Percentiles rank a stretch among this genome's conserved stretches.
phyloP scores from a whole-genome alignment of 345 rosid species.

The Eucalyptus tenuipes region DNA sequence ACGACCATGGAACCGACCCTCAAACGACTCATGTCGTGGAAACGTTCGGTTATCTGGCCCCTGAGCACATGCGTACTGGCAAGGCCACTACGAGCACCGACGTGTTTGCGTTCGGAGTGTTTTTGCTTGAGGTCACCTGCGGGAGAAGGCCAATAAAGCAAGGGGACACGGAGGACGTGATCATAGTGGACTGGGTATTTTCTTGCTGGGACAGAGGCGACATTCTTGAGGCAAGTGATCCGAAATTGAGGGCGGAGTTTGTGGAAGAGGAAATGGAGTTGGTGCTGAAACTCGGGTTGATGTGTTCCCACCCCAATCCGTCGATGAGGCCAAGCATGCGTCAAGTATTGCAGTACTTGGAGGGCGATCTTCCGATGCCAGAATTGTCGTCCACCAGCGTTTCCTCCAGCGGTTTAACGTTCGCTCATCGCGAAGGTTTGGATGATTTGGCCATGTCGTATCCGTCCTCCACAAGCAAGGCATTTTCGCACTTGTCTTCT shows the following conservation, averaged over 20 bases:
- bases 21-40: background rate
- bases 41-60: background rate
- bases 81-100: background rate
- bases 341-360: background rate
- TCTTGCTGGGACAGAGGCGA: background rate
- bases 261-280: background rate
- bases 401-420: slow-evolving; percentile 5
- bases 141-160: background rate
- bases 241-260: background rate
- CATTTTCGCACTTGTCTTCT: background rate
- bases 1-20: background rate
- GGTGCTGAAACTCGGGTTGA: background rate
- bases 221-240: background rate
- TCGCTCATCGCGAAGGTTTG: slow-evolving; percentile 16
- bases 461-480: slow-evolving; percentile 13
- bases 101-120: rapidly evolving
- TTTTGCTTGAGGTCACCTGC: background rate
- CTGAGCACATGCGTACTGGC: background rate
- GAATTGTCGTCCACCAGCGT: background rate
- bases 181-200: background rate
- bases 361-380: slow-evolving; percentile 29
- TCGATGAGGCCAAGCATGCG: background rate
- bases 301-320: background rate
- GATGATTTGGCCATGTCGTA: slow-evolving; percentile 20
- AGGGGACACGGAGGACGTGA: background rate